phyloP scores from a whole-genome alignment of 108 stramenopile species.

The Skeletonema potamos region DNA sequence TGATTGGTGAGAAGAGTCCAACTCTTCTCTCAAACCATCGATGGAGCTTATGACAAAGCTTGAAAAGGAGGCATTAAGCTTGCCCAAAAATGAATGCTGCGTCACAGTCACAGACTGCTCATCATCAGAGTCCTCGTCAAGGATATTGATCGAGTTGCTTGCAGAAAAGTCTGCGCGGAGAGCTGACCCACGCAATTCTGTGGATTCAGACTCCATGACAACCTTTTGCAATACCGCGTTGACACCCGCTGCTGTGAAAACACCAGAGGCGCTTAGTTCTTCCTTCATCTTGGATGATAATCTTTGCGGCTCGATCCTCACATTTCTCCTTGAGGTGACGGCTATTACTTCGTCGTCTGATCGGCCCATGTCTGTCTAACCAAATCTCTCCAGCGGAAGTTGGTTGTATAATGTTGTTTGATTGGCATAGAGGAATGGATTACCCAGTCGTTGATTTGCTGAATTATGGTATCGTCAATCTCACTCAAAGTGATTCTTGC shows the following conservation, averaged over 20 bases:
- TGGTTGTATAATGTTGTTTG: too few relatives aligned
- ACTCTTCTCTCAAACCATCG: not conserved
- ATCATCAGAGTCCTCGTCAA: not conserved
- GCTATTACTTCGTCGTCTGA: not conserved
- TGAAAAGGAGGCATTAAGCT: not conserved
- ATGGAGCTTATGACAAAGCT: not conserved
- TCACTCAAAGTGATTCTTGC: too few relatives aligned
- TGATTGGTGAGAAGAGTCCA: not conserved
- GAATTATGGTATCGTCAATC: too few relatives aligned
- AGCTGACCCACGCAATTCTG: not conserved
- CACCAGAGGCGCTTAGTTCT: not conserved
- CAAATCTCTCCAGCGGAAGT: too few relatives aligned
- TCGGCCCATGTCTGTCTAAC: too few relatives aligned
- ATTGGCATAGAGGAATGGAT: too few relatives aligned
- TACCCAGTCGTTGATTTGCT: too few relatives aligned
- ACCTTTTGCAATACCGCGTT: not conserved
- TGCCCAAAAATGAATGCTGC: not conserved
- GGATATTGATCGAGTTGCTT: not conserved
- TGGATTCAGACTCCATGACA: not conserved
- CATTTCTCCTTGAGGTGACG: not conserved
- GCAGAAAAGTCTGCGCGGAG: not conserved
- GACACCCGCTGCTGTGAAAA: not conserved
- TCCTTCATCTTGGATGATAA: not conserved
- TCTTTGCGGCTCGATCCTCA: not conserved
- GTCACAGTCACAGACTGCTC: not conserved